Evolutionary conservation across 441 rosid genomes (phyloP), one percentile per base, ranked within the genome.

Genomic region (Adansonia grandidieri): DNA sequence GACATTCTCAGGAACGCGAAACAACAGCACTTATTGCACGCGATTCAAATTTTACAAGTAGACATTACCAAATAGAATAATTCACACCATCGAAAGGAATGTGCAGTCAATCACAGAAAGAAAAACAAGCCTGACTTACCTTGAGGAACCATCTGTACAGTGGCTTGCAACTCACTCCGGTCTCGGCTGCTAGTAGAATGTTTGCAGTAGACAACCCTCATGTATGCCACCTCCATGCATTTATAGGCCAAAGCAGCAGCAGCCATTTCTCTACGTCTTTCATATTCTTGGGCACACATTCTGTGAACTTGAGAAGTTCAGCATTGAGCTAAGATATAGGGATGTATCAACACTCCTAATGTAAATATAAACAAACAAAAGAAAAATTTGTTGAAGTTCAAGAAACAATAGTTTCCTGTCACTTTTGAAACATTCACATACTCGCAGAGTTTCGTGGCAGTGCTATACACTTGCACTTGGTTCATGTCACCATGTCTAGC

Each of bases 171-270:
- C 80, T 92, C 94, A 78, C 60, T 82, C 85, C 81, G 80, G 60
- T 93, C 95, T 81, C 87, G 84, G 78, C 79, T 85, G 68, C 80
- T 62, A 80, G 82, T 78, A 74, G 82, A 66, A 80, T 80, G 77
- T 80, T 78, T 87, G 80, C 87, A 85, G 82, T 80, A 89, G 77
- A 87, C 91, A 28, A 90, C 76, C 86, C 91, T 92, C 93, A 88
- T 85, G 82, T 83, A 88, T 48, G 97, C 97, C 71, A 92, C 93
- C 84, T 94, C 99, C 87, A 85, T 87, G 87, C 99, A 92, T 87
- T 96, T 96, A 84, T 89, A 92, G 60, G 97, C 98, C 91, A 94
- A 85, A 80, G 97, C 86, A 83, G 95, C 94, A 85, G 91, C 87
- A 79, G 91, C 92, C 98, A 90, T 89, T 79, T 93, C 95, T 61